Evolutionary conservation across 2,329 filamentous ascomycete species (phyloP).

Genomic region (Hymenoscyphus linearis): DNA sequence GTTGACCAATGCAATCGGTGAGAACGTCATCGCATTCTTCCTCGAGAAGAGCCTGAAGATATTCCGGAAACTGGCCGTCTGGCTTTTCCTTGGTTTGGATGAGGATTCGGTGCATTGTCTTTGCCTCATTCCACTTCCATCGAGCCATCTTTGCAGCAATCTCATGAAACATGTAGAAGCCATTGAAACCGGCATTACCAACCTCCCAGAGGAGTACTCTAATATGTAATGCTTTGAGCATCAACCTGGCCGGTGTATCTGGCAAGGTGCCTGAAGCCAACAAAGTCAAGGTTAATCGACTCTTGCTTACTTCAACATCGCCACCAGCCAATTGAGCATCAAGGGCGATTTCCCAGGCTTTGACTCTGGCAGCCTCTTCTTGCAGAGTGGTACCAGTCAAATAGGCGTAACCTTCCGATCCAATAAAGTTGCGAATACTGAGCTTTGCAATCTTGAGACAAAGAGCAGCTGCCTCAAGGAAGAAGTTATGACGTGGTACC

Average conservation of each 20-base stretch:
- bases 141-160: conserved; percentile 69
- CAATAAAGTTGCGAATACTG: conserved; percentile 71
- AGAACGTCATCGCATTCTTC: conserved; percentile 80
- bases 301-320: conserved; percentile 83
- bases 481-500: conserved; percentile 81
- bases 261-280: conserved; percentile 85
- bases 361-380: conserved; percentile 78
- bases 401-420: conserved; percentile 69
- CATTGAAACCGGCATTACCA: conserved; percentile 59
- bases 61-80: conserved; percentile 63
- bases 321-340: conserved; percentile 90
- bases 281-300: conserved; percentile 76
- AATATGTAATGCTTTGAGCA: conserved; percentile 89
- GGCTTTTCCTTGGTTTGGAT: conserved; percentile 41
- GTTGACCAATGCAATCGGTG: conserved; percentile 69
- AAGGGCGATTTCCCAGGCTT: conserved; percentile 88
- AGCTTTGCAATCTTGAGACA: conserved; percentile 77
- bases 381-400: conserved; percentile 78
- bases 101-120: conserved; percentile 52
- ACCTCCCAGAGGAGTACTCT: conserved; percentile 82
- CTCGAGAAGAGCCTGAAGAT: conserved; percentile 70
- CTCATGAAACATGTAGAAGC: conserved; percentile 59
- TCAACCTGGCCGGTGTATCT: conserved; percentile 73
- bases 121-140: conserved; percentile 76
- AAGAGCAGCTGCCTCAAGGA: conserved; percentile 78